Evolutionary conservation across 2,329 filamentous ascomycete species (phyloP), one percentile per base, ranked within the genome.

Genomic region (Dissoconium aciculare): DNA sequence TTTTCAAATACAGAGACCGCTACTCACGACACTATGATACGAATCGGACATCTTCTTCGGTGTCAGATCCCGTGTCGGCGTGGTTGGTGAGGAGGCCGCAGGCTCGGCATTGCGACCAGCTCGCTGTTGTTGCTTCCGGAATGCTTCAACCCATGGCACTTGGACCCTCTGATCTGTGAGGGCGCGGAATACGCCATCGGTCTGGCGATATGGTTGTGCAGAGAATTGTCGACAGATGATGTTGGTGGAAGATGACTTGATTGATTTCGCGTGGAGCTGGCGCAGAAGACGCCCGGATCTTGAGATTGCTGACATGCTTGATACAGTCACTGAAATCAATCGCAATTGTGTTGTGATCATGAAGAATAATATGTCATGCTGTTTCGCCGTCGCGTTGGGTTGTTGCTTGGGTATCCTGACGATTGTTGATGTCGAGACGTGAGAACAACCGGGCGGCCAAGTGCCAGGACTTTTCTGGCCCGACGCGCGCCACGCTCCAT

Each of bases 1-100:
- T 21, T 14, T 30, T 23, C 19, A 23, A 23, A n/a, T 23, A 23
- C 19, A 27, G 12, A n/a, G 25, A 8, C 8, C 12, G 8, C 11
- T 19, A 60, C 66, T 39, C 43, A 79, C 69, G 27, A 78, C 69
- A 33, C 67, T 68, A 47, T 78, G 72, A 49, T 74, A 77, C 54
- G 72, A 78, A 47, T 82, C 74, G 14, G 63, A 66, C 76, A 81
- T 81, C 50, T 63, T 71, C 53, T 73, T 78, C 1, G 76, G 74
- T 8, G 60, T 61, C 40, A 79, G 48, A 44, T 76, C 66, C 26
- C 68, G 66, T 45, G 71, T 23, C 8, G 19, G 19, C n/a, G 19
- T 8, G n/a, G 19, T n/a, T 23, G 8, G 8, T 8, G 19, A 23
- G 8, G 19, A 8, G 8, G 19, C 59, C 27, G 46, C 45, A 8